phyloP scores from a whole-genome alignment of 1,284 basidiomycete species.

The Trichosporon ovoides region DNA sequence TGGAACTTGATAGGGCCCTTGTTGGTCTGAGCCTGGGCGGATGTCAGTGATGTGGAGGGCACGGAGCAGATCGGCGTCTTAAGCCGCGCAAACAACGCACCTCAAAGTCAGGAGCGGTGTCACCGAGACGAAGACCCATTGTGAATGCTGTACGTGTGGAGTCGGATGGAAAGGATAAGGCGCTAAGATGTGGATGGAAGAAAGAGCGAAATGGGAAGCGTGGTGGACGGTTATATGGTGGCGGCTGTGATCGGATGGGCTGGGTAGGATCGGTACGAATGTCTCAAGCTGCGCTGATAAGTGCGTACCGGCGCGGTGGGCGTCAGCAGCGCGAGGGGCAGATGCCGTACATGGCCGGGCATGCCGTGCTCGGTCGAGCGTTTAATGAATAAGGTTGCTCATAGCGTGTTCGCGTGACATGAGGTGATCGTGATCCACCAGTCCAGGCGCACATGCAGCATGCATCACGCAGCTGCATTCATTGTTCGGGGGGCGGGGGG shows the following conservation, averaged over 20 bases:
- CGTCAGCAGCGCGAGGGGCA: no score
- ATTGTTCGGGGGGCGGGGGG: no score
- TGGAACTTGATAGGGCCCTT: slow-evolving; percentile 64
- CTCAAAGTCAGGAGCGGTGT: slow-evolving; percentile 43
- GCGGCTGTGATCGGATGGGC: background rate
- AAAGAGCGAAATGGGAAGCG: no score
- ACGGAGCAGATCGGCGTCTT: no score
- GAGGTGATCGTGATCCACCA: background rate
- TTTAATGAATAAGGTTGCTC: slow-evolving; percentile 6
- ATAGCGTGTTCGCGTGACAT: slow-evolving; percentile 3
- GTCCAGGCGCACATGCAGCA: no score
- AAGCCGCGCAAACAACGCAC: slow-evolving; percentile 4
- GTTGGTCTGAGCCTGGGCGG: slow-evolving; percentile 77
- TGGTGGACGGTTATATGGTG: background rate
- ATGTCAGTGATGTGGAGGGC: slow-evolving; percentile 56
- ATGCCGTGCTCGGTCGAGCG: background rate
- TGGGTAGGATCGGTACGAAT: background rate
- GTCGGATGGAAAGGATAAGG: background rate
- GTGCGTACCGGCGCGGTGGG: no score
- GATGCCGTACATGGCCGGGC: background rate
- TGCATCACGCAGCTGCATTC: no score
- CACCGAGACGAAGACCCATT: slow-evolving; percentile 45
- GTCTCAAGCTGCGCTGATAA: no score
- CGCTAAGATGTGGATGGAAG: background rate
- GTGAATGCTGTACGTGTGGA: slow-evolving; percentile 14